phyloP scores from a whole-genome alignment of 208 protist genomes.

The Wallacemonas rigidus region DNA sequence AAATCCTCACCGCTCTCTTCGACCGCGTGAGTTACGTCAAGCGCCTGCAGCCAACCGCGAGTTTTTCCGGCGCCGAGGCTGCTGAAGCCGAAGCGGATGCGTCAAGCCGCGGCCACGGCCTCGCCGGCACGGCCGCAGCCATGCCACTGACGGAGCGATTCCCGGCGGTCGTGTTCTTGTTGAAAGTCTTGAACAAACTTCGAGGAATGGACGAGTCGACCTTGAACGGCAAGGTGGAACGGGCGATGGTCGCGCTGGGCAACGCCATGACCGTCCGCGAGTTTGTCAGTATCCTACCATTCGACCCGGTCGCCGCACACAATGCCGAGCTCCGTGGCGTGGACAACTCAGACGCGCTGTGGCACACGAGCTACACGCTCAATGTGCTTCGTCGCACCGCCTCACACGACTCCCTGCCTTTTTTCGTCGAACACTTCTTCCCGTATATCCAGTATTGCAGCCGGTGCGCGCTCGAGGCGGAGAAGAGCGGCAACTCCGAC shows the following conservation, averaged over 20 bases:
- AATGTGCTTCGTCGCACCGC: conserved; percentile 73
- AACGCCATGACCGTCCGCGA: conserved; percentile 77
- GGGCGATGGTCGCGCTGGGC: conserved; percentile 67
- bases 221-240: conserved; percentile 78
- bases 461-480: conserved; percentile 47
- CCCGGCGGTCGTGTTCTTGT: conserved; percentile 60
- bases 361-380: conserved; percentile 80
- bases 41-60: conserved; percentile 38
- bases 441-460: conserved; percentile 77
- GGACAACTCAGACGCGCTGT: conserved; percentile 43
- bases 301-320: conserved; percentile 68
- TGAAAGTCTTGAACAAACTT: conserved; percentile 88
- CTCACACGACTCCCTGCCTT: conserved; percentile 82
- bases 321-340: conserved; percentile 40
- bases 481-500: conserved; percentile 45
- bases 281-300: conserved; percentile 73
- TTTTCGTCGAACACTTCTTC: conserved; percentile 79
- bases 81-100: conserved; percentile 18
- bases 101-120: conserved; percentile 1
- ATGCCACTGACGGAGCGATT: conserved; percentile 62
- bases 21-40: conserved; percentile 81
- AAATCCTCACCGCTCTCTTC: conserved; percentile 63
- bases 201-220: conserved; percentile 74
- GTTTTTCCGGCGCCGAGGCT: conserved; percentile 20
- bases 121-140: conserved; percentile 13